A percentile compares a stretch with the other conserved stretches of the same genome.
These are phyloP conservation scores for Nemania bipapillata DNA, from an alignment of 2,329 filamentous ascomycete genomes.

Conservation along the genomic window DNA sequence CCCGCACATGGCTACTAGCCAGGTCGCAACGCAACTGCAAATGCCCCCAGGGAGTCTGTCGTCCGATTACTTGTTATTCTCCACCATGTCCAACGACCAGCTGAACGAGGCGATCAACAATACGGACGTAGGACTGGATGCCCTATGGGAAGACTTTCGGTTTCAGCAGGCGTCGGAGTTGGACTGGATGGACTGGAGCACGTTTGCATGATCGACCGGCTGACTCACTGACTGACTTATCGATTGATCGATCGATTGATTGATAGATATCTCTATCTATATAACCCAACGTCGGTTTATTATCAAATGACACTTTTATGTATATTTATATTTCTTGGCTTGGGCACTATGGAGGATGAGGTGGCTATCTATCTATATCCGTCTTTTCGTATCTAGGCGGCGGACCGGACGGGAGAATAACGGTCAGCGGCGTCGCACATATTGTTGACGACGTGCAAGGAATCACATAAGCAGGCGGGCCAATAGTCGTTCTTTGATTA, in stretches of 20 bases:
- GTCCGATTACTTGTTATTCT: slow-evolving; percentile 50
- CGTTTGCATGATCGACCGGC: slow-evolving; percentile 30
- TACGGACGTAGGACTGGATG: slow-evolving; percentile 50
- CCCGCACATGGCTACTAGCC: slow-evolving; percentile 40
- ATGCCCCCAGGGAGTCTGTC: slow-evolving; percentile 42
- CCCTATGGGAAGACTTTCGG: slow-evolving; percentile 52
- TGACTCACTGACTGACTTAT: background rate
- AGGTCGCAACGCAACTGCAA: slow-evolving; percentile 42
- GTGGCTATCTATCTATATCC: background rate
- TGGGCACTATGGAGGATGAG: background rate
- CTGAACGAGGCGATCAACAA: slow-evolving; percentile 52
- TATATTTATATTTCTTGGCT: background rate
- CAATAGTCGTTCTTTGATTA: background rate
- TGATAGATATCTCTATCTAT: background rate
- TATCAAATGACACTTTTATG: background rate
- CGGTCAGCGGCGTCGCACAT: slow-evolving; percentile 1
- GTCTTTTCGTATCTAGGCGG: background rate
- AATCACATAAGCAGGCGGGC: background rate
- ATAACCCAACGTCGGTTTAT: background rate
- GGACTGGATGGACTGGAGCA: slow-evolving; percentile 53
- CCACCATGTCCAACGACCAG: slow-evolving; percentile 53
- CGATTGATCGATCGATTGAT: background rate
- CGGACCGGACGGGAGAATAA: background rate
- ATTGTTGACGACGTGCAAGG: background rate
- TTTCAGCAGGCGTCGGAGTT: slow-evolving; percentile 51